phyloP scores from a whole-genome alignment of 805 yeast species.

The Debaryomyces tyrocola region DNA sequence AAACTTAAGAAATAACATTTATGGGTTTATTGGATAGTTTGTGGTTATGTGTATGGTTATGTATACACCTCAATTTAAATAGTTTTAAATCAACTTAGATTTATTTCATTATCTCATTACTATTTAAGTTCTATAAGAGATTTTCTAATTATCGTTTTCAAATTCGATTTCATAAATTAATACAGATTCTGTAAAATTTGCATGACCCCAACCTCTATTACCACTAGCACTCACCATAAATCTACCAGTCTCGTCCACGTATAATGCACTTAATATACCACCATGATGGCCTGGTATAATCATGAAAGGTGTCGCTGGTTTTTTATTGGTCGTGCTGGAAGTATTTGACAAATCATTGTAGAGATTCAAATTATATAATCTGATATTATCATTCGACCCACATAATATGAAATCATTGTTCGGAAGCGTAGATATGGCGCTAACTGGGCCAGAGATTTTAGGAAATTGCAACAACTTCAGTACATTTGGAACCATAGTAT shows the following conservation, averaged over 20 bases:
- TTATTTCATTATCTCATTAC: conserved; percentile 1
- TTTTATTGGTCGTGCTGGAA: conserved; percentile 27
- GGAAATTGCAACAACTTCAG: conserved; percentile 72
- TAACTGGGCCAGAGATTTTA: conserved; percentile 84
- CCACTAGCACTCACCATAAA: conserved; percentile 92
- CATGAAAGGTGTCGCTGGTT: conserved; percentile 67
- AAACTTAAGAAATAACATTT: conserved; percentile 27
- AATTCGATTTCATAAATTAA: conserved; percentile 76
- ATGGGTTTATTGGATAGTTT: conserved; percentile 16
- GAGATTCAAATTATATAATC: conserved; percentile 73
- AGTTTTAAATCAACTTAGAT: background rate
- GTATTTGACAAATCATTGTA: conserved; percentile 31
- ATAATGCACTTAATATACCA: conserved; percentile 73
- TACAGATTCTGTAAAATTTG: conserved; percentile 74
- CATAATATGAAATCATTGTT: conserved; percentile 77
- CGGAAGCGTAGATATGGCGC: conserved; percentile 77
- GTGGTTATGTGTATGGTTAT: background rate
- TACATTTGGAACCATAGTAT: conserved; percentile 43
- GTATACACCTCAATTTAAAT: background rate
- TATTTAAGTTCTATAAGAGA: background rate
- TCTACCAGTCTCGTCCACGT: conserved; percentile 83
- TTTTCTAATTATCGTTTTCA: conserved; percentile 12
- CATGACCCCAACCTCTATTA: conserved; percentile 90
- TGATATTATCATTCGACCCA: conserved; percentile 86
- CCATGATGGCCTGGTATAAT: conserved; percentile 98